Conservation (phyloP, 495 filamentous ascomycete species). For the Achaetomiella virescens region DNA sequence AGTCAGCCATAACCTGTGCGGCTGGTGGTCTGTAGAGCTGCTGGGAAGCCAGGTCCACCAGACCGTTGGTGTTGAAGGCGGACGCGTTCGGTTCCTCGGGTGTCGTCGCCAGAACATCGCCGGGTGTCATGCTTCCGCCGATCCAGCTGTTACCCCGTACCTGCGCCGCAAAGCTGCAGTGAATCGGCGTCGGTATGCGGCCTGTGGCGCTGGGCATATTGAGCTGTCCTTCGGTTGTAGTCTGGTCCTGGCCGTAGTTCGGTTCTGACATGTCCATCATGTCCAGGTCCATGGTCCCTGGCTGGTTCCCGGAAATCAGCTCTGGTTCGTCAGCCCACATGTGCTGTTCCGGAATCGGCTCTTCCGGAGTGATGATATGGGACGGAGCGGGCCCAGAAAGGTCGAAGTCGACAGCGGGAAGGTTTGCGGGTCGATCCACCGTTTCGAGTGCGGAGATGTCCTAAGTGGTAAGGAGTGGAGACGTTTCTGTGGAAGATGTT, state of each 20-base stretch:
- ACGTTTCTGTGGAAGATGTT: constrained; percentile 36
- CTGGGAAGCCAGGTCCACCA: constrained; percentile 25
- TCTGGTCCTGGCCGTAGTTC: constrained; percentile 7
- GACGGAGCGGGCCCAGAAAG: constrained; percentile 12
- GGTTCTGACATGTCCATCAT: constrained; percentile 39
- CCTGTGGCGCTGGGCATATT: constrained; percentile 30
- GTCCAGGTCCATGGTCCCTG: constrained; percentile 41
- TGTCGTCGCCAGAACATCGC: constrained; percentile 30
- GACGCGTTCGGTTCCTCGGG: constrained; percentile 38
- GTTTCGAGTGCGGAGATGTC: constrained; percentile 35
- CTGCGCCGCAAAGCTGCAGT: constrained; percentile 42
- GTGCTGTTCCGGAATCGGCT: constrained; percentile 13
- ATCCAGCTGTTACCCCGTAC: constrained; percentile 41
- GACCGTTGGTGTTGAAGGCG: constrained; percentile 23
- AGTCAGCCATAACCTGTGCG: constrained; percentile 36
- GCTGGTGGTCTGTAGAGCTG: constrained; percentile 25
- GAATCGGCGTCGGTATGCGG: constrained; percentile 51
- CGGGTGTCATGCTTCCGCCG: constrained; percentile 9
- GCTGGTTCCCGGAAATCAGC: neutral
- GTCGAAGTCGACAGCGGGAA: constrained; percentile 24
- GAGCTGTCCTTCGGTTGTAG: constrained; percentile 6
- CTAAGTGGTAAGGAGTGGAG: constrained; percentile 41
- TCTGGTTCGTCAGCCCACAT: constrained; percentile 28
- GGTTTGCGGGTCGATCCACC: constrained; percentile 30
- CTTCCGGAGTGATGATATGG: constrained; percentile 34